Conservation (phyloP, 192 early-diverging fungal genomes). For the Nowakowskiella sp. region DNA sequence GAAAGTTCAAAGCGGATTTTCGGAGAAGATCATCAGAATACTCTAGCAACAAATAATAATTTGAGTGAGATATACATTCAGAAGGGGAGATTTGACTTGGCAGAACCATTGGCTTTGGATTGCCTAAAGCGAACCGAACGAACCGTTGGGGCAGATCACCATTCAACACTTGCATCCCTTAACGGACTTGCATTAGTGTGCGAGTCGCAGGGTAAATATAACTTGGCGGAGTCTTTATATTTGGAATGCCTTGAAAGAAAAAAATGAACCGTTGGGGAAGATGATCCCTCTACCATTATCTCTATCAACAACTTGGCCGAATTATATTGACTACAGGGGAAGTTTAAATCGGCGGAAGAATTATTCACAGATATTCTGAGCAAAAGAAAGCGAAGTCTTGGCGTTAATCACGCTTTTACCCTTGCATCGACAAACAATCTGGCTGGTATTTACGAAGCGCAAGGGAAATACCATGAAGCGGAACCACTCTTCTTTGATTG, state of each 20-base stretch:
- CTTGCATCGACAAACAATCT: conserved; percentile 16
- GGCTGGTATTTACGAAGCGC: conserved; percentile 7
- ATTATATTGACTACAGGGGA: conserved; percentile 8
- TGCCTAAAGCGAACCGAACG: too few relatives aligned
- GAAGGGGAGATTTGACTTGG: too few relatives aligned
- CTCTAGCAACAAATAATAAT: too few relatives aligned
- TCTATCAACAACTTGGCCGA: conserved; percentile 1
- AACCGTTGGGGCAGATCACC: background rate
- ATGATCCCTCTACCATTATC: background rate
- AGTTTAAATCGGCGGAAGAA: conserved; percentile 8
- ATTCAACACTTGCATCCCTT: background rate
- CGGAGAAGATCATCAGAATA: too few relatives aligned
- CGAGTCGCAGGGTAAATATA: background rate
- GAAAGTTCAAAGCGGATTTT: too few relatives aligned
- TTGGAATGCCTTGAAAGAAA: background rate
- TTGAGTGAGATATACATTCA: too few relatives aligned
- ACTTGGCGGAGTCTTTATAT: background rate
- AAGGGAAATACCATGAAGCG: conserved; percentile 19
- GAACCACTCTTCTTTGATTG: conserved; percentile 2
- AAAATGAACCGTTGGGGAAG: background rate
- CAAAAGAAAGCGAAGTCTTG: conserved; percentile 12
- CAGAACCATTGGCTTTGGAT: too few relatives aligned
- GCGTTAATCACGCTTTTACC: conserved; percentile 14
- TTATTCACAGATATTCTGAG: conserved; percentile 8
- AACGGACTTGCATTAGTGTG: background rate